phyloP scores from a whole-genome alignment of 2,329 filamentous ascomycete genomes.

The Trichoderma arundinaceum region DNA sequence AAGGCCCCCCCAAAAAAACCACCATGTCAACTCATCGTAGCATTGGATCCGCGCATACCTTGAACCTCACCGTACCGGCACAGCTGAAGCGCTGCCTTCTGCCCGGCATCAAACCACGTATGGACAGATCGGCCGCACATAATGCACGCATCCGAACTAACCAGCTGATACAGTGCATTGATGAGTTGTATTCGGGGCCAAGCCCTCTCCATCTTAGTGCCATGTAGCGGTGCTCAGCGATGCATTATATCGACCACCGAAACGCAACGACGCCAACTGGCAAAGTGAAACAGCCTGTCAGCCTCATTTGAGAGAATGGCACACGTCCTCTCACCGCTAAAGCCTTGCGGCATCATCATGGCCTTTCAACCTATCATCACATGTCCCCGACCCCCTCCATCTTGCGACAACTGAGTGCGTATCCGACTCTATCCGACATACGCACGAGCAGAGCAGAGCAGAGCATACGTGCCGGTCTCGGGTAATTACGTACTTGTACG shows the following conservation, averaged over 20 bases:
- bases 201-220: not conserved
- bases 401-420: not conserved
- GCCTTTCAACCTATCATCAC: not conserved
- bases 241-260: not conserved
- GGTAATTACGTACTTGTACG: slow-evolving; percentile 1
- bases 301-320: not conserved
- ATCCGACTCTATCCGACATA: not conserved
- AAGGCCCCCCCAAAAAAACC: too few relatives aligned
- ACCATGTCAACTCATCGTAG: too few relatives aligned
- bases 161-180: not conserved
- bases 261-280: not conserved
- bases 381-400: not conserved
- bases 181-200: not conserved
- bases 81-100: not conserved
- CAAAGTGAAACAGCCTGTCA: slow-evolving; percentile 16
- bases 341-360: not conserved
- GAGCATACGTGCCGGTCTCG: not conserved
- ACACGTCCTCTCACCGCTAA: slow-evolving; percentile 3
- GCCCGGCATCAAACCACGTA: not conserved
- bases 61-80: not conserved
- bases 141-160: not conserved
- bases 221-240: not conserved
- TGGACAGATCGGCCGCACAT: not conserved
- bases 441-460: not conserved
- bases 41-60: not conserved